Base-by-base conservation (phyloP, 805 yeast genomes). In the Spathaspora sp. region DNA sequence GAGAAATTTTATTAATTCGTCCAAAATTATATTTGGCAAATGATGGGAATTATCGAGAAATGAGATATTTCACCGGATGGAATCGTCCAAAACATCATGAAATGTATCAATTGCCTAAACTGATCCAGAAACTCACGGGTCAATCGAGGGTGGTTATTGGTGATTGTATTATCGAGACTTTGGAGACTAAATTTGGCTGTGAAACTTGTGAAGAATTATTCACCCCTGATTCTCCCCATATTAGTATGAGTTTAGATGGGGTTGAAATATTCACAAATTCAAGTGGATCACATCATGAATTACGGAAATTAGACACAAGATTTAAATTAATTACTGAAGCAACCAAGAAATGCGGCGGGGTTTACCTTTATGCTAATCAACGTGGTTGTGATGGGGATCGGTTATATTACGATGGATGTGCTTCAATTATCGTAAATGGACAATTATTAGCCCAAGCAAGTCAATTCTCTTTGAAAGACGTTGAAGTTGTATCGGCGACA, bases 381-480 rank as follows among this genome's bases (percentile, higher is more conserved):
- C 85, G 87, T 57, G 99, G 99, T 2, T 94, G 99, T 67, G 99
- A 94, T 66, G 99, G 99, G 59, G 99, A 96, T 65, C 78, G 99
- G 52, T 72, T 94, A 44, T 94, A 94, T 69, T 94, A 94, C 64
- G 99, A 94, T 67, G 99, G 99, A 0, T 89, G 97, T 73, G 97
- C 99, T 0, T 74, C 90, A 61, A 94, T 96, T 64, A 90, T 91
- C 6, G 89, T 92, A 45, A 94, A 96, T 65, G 99, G 99, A 35
- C 72, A 83, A 55, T 85, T 96, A 55, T 86, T 94, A 5, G 97
- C 96, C 1, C 99, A 94, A 66, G 98, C 94, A 1, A 75, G 87
- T 1, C 99, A 94, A 69, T 94, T 94, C 63, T 84, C 96, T 0
- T 72, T 94, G 49, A 77, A 81, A 46, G 99, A 94, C 60, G 97